Base-by-base conservation (phyloP, 1,284 basidiomycete species). In the Pascua guehoae region DNA sequence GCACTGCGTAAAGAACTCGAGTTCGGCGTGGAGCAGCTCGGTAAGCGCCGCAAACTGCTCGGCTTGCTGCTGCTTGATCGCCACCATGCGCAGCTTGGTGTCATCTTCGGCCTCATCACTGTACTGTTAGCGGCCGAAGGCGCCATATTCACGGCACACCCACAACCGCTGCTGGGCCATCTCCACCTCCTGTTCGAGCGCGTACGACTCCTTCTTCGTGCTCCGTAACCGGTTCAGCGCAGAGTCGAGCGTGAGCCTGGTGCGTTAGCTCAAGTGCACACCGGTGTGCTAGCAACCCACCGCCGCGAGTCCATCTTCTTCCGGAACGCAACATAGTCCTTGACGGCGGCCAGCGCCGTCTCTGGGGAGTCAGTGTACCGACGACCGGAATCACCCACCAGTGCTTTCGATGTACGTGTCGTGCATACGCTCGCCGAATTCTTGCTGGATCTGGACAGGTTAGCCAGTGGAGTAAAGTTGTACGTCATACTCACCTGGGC, bases 71-170 rank as follows among this genome's bases (percentile, higher is more conserved):
- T 89, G 85, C 70, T 90, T 88, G 48, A 94, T 87, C 0, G 79
- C 80, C 52, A 83, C 81, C 82, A 92, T 88, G 37, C 87, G 83
- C 1, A 82, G 81, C 18, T 84, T 85, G 0, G 91, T 82, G 59
- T 92, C 89, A 69, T 91, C 88, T 17, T 84, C 81, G 0, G 86
- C 85, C 72, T 94, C 89, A 55, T 92, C 88, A 65, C 89, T 91
- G 62, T 4, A 1, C 10, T 32, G 48, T 53, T 44, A 58, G 48
- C 24, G 5, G 15, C 4, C 7, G 24, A 32, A 32, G 24, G 24
- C 8, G 24, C 24, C 14, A 18, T 12, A 17, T 24, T 11, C 14
- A 8, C 12, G 8, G 51, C 37, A 38, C 41, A 81, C 88, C 64
- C 69, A 91, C 89, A 89, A 91, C 68, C 88, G 83, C 49, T 83